Evolutionary conservation across 106 monocot genomes (phyloP).

Genomic region (Acanthochlamys bracteata): DNA sequence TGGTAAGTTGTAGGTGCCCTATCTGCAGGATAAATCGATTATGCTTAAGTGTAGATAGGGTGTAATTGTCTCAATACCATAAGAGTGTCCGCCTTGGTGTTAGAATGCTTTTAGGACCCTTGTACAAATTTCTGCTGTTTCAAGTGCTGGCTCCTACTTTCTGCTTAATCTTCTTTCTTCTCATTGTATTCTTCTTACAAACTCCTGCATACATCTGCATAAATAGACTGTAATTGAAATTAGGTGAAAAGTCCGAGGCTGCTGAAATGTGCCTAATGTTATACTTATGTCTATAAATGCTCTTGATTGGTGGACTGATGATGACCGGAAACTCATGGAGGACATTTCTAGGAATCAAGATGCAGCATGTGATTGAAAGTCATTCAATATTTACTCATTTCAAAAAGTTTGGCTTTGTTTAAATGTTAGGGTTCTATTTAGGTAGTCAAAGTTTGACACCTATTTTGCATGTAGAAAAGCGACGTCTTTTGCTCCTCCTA

Average conservation of each 20-base stretch:
- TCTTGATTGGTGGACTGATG: slow-evolving; percentile 84
- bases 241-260: slow-evolving; percentile 89
- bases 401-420: too few species aligned
- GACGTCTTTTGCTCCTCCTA: slow-evolving; percentile 27
- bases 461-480: slow-evolving; percentile 27
- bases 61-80: background rate
- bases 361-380: background rate
- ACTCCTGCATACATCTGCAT: background rate
- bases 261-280: slow-evolving; percentile 77
- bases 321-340: slow-evolving; percentile 60
- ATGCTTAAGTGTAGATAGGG: background rate
- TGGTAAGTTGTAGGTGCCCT: slow-evolving; percentile 29
- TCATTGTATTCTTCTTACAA: background rate
- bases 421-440: background rate
- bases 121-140: too few species aligned
- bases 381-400: too few species aligned
- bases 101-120: too few species aligned
- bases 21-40: too few species aligned
- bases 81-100: too few species aligned
- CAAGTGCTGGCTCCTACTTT: too few species aligned
- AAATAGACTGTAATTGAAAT: background rate
- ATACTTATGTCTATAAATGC: slow-evolving; percentile 87
- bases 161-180: background rate
- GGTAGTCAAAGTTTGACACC: background rate
- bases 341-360: slow-evolving; percentile 44